phyloP scores from a whole-genome alignment of 2,329 filamentous ascomycete species.

The Westerdykella aurantiaca region DNA sequence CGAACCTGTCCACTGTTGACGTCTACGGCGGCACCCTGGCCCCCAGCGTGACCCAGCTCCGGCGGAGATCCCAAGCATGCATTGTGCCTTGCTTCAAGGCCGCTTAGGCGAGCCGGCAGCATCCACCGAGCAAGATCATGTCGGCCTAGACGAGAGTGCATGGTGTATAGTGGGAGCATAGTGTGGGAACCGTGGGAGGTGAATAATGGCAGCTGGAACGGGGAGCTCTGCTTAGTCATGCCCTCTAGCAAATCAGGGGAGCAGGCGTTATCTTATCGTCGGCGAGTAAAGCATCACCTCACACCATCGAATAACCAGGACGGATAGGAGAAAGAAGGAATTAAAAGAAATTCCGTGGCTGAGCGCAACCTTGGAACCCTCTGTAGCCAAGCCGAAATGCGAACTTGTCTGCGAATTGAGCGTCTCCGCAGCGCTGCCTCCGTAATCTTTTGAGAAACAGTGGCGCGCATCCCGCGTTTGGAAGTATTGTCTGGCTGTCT shows the following conservation, averaged over 20 bases:
- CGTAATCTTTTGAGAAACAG: constrained; percentile 8
- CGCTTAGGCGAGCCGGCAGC: too few species aligned
- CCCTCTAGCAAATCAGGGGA: constrained; percentile 23
- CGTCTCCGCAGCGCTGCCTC: constrained; percentile 6
- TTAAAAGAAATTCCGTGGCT: constrained; percentile 3
- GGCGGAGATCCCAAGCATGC: too few species aligned
- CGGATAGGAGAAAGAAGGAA: constrained; percentile 3
- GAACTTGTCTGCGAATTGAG: constrained; percentile 1
- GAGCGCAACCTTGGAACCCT: neutral
- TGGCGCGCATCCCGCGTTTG: constrained; percentile 24
- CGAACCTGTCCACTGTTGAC: too few species aligned
- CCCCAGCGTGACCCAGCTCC: too few species aligned
- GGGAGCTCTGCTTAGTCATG: constrained; percentile 13
- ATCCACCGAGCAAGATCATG: too few species aligned
- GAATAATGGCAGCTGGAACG: too few species aligned
- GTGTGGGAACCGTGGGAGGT: too few species aligned
- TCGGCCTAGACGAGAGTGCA: too few species aligned
- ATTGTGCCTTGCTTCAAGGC: too few species aligned
- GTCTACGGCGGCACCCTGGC: too few species aligned
- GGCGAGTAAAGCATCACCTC: constrained; percentile 26
- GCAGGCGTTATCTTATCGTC: constrained; percentile 19
- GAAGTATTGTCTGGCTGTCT: neutral
- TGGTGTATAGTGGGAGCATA: too few species aligned
- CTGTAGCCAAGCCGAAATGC: constrained; percentile 4
- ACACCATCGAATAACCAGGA: constrained; percentile 22